Percentiles rank a stretch among this genome's conserved stretches.
phyloP scores from a whole-genome alignment of 768 basidiomycete genomes.

The Termitomyces sp. region DNA sequence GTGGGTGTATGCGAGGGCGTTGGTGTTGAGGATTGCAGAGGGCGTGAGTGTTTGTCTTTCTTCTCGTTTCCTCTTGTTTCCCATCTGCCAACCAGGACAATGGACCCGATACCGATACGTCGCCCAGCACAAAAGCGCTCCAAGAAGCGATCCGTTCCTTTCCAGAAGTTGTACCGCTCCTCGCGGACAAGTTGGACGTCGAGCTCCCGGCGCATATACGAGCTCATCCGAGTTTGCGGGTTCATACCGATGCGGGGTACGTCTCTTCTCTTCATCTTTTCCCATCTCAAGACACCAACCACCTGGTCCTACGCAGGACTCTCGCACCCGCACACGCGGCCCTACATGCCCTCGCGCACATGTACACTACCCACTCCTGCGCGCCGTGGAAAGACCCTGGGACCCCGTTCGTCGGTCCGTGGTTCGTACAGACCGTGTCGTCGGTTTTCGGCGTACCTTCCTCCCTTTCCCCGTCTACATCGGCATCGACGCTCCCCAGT shows the following conservation, averaged over 20 bases:
- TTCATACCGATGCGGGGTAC: constrained; percentile 65
- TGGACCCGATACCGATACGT: constrained; percentile 32
- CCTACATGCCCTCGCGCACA: constrained; percentile 80
- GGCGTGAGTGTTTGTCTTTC: constrained; percentile 24
- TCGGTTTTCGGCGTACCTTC: too few species aligned
- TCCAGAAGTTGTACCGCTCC: constrained; percentile 75
- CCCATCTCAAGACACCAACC: background rate
- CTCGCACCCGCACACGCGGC: constrained; percentile 39
- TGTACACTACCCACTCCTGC: constrained; percentile 79
- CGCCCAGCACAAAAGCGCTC: constrained; percentile 59
- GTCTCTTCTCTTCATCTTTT: background rate
- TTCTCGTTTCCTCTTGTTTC: background rate
- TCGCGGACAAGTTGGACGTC: constrained; percentile 85
- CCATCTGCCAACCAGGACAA: too few species aligned
- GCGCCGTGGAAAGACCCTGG: constrained; percentile 78
- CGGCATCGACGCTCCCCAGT: constrained; percentile 32
- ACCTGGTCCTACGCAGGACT: constrained; percentile 20
- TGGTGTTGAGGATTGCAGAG: constrained; percentile 58
- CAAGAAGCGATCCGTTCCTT: constrained; percentile 71
- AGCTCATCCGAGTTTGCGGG: constrained; percentile 58
- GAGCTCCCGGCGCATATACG: constrained; percentile 55
- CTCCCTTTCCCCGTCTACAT: constrained; percentile 36
- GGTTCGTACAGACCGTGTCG: too few species aligned
- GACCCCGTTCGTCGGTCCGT: constrained; percentile 51
- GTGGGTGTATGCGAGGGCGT: constrained; percentile 67